Percentiles rank a stretch among this genome's conserved stretches.
phyloP scores from a whole-genome alignment of 768 basidiomycete species.

The Mycena galopus region DNA sequence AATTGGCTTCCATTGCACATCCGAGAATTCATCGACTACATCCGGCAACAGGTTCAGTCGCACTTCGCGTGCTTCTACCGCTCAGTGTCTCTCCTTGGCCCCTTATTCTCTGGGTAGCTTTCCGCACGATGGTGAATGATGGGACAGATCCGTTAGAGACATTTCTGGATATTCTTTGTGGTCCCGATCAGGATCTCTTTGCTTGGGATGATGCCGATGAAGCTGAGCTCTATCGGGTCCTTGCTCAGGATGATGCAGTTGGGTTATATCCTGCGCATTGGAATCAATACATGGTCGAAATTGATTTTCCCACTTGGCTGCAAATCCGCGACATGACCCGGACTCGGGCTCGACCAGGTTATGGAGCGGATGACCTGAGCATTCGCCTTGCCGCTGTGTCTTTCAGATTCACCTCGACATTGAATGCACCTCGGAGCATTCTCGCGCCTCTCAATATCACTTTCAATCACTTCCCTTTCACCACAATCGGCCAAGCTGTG shows the following conservation, averaged over 20 bases:
- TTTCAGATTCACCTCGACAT: not conserved
- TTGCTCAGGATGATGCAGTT: not conserved
- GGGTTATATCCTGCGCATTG: not conserved
- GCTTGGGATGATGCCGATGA: conserved; percentile 1
- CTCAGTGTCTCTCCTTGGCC: conserved; percentile 21
- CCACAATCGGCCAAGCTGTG: not conserved
- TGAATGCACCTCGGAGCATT: not conserved
- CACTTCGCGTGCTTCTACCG: not conserved
- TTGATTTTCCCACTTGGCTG: not conserved
- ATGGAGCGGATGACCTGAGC: not conserved
- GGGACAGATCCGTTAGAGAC: not conserved
- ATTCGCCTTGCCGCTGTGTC: not conserved
- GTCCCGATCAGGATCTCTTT: not conserved
- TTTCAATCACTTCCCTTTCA: not conserved
- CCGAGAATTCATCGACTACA: not conserved
- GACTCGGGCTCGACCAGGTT: not conserved
- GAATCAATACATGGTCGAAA: conserved; percentile 18
- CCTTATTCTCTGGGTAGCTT: conserved; percentile 19
- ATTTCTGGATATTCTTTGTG: conserved; percentile 15
- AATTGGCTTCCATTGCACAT: not conserved
- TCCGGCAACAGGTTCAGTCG: not conserved
- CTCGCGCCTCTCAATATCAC: not conserved
- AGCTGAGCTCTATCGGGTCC: not conserved
- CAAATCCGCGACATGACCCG: conserved; percentile 7
- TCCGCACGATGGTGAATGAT: not conserved